phyloP scores from a whole-genome alignment of 768 basidiomycete species.

The Tylopilus cervinicoccineus region DNA sequence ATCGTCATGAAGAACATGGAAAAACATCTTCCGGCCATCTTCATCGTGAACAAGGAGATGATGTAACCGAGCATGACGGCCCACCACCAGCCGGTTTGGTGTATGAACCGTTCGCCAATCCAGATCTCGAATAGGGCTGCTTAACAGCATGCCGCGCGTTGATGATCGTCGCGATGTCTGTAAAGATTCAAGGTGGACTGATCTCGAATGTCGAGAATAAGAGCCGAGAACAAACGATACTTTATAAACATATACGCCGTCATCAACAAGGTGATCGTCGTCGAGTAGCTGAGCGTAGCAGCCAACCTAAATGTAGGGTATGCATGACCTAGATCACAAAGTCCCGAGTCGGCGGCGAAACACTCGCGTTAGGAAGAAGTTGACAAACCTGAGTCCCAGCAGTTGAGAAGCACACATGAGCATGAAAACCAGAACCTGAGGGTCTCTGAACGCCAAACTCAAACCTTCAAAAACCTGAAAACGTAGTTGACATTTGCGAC shows the following conservation, averaged over 20 bases:
- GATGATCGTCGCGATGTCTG: not conserved
- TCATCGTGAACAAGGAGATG: not conserved
- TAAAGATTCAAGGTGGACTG: not conserved
- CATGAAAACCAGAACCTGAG: conserved; percentile 50
- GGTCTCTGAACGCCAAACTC: conserved; percentile 51
- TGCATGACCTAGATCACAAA: not conserved
- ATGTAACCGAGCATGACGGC: not conserved
- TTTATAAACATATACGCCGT: not conserved
- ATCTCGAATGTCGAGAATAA: not conserved
- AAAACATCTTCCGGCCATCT: not conserved
- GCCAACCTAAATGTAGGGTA: not conserved
- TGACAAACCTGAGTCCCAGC: too few relatives aligned
- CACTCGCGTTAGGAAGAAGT: too few relatives aligned
- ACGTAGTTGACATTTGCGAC: not conserved
- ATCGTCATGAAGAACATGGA: not conserved
- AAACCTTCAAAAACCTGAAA: conserved; percentile 48
- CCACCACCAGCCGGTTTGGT: not conserved
- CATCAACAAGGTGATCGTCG: not conserved
- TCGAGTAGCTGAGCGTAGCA: not conserved
- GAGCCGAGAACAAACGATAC: not conserved
- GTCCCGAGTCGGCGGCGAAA: too few relatives aligned
- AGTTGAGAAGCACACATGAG: conserved; percentile 48
- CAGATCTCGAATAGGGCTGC: not conserved
- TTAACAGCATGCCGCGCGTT: not conserved
- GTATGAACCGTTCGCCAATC: not conserved